These are phyloP conservation scores for Pseudocercospora musae DNA, from an alignment of 2,329 filamentous ascomycete species.

Conservation along the genomic window DNA sequence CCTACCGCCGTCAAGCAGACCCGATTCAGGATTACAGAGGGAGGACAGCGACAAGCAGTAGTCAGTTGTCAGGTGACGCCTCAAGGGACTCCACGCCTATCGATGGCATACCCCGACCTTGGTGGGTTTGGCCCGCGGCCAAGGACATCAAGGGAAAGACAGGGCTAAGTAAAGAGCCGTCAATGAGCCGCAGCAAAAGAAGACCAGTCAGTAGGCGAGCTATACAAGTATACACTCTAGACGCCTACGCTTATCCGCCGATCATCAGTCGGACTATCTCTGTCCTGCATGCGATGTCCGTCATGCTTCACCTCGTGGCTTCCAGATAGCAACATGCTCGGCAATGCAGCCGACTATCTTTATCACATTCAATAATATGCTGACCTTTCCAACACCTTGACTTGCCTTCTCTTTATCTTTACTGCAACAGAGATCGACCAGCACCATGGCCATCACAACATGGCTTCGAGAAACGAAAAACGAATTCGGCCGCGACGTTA, in stretches of 20 bases:
- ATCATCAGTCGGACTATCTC: conserved; percentile 2
- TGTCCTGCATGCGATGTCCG: neutral
- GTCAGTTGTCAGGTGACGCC: neutral
- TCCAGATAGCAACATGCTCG: conserved; percentile 4
- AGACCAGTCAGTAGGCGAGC: neutral
- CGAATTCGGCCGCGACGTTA: conserved; percentile 9
- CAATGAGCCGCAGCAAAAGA: neutral
- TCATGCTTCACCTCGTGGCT: neutral
- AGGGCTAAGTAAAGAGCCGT: neutral
- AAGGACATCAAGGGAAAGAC: neutral
- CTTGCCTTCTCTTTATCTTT: neutral
- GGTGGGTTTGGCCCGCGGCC: neutral
- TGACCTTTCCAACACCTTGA: neutral
- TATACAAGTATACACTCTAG: neutral
- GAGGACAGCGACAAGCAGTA: neutral
- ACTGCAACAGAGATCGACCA: neutral
- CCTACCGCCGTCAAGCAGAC: neutral
- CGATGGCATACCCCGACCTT: conserved; percentile 5
- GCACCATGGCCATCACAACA: neutral
- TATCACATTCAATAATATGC: neutral
- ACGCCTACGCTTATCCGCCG: conserved; percentile 14
- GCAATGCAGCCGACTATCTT: neutral
- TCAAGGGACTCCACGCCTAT: conserved; percentile 6
- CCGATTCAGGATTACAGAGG: neutral
- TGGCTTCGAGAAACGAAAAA: conserved; percentile 9